These are phyloP conservation scores for Hirschfeldia incana DNA, from an alignment of 345 rosid genomes.

Conservation along the genomic window DNA sequence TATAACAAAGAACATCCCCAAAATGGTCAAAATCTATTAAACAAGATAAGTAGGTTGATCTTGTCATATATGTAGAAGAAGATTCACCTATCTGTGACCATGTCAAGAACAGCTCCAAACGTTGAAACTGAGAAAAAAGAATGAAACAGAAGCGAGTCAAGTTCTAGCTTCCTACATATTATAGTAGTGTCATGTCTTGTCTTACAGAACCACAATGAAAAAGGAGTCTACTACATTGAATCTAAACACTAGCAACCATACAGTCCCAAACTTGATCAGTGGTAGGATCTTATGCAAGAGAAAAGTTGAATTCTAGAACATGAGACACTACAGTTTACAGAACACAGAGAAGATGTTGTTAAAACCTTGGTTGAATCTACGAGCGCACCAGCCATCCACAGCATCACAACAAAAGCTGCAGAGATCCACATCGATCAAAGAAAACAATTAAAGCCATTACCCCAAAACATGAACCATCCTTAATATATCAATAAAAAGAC, in stretches of 20 bases:
- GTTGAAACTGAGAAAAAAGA: conserved; percentile 69
- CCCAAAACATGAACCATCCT: background rate
- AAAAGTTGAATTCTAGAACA: background rate
- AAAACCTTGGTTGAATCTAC: conserved; percentile 94
- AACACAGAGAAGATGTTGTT: background rate
- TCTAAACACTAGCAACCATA: conserved; percentile 7
- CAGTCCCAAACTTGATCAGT: background rate
- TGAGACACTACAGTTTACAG: background rate
- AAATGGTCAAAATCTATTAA: background rate
- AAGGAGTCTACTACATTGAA: background rate
- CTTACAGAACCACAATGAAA: background rate
- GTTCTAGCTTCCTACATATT: conserved; percentile 7
- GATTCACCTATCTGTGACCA: conserved; percentile 92
- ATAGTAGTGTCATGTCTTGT: background rate
- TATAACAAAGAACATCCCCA: conserved; percentile 36
- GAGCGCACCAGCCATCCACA: conserved; percentile 98
- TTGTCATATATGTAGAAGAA: conserved; percentile 15
- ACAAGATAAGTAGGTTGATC: background rate
- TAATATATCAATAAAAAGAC: background rate
- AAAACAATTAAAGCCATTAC: background rate
- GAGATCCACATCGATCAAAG: conserved; percentile 20
- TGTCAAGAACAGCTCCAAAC: conserved; percentile 97
- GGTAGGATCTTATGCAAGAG: background rate
- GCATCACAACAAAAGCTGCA: conserved; percentile 97
- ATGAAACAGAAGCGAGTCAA: conserved; percentile 21